Conservation (phyloP, 306 rosid species). For the Cucumis hystrix region DNA sequence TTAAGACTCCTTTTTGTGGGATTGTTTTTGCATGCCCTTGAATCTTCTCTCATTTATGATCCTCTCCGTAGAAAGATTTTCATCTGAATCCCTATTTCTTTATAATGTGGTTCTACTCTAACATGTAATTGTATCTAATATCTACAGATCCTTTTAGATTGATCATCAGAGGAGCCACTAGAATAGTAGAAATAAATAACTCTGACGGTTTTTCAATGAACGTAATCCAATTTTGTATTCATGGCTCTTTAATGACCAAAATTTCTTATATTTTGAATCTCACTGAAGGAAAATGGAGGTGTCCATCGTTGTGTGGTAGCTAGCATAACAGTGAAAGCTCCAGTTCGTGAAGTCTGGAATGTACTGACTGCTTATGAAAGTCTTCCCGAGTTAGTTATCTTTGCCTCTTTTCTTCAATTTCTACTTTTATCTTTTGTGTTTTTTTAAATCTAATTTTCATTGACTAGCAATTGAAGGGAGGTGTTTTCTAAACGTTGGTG, state of each 20-base stretch:
- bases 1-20: too few species aligned
- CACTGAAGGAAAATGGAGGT: slow-evolving; percentile 91
- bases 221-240: background rate
- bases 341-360: slow-evolving; percentile 83
- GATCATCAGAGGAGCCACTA: background rate
- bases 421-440: background rate
- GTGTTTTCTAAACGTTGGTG: background rate
- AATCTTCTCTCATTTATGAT: background rate
- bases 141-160: background rate
- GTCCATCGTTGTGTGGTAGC: slow-evolving; percentile 95
- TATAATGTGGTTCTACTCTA: background rate
- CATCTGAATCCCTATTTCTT: background rate
- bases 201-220: background rate
- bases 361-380: slow-evolving; percentile 73
- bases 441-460: background rate
- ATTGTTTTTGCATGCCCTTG: too few species aligned
- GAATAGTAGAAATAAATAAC: background rate
- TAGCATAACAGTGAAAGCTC: slow-evolving; percentile 93
- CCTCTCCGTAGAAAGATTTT: background rate
- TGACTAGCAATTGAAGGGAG: background rate
- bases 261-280: slow-evolving; percentile 15
- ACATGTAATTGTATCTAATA: background rate
- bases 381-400: slow-evolving; percentile 79
- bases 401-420: background rate
- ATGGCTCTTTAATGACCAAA: background rate